phyloP scores from a whole-genome alignment of 164 flowering plant genomes.

The Tetracentron sinense region DNA sequence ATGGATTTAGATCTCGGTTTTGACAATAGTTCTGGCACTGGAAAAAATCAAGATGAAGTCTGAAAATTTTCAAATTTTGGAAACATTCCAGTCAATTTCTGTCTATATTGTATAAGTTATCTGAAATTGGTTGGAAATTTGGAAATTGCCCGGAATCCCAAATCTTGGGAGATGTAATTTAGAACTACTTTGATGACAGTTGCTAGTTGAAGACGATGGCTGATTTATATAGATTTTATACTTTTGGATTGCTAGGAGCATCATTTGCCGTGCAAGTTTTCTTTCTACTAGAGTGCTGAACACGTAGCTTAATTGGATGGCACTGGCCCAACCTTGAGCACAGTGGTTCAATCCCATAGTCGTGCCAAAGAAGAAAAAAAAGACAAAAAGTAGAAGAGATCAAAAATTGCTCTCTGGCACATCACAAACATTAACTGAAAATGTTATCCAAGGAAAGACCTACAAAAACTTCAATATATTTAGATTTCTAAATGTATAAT shows the following conservation, averaged over 20 bases:
- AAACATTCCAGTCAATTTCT: not conserved
- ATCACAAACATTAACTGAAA: not conserved
- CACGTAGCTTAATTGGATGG: not conserved
- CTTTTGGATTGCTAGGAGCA: not conserved
- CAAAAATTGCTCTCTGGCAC: not conserved
- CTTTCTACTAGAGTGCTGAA: not conserved
- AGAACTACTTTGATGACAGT: not conserved
- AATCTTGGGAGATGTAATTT: not conserved
- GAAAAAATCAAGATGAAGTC: not conserved
- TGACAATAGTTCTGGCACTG: not conserved
- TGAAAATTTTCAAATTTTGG: not conserved
- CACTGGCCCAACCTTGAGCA: not conserved
- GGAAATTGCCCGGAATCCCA: not conserved
- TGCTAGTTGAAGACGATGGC: too few relatives aligned
- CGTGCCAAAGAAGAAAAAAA: not conserved
- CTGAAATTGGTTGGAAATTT: not conserved
- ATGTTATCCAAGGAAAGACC: not conserved
- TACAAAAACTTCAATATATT: not conserved
- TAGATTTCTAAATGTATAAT: slow-evolving; percentile 10
- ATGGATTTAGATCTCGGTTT: not conserved
- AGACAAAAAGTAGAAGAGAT: too few relatives aligned
- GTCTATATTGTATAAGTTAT: not conserved
- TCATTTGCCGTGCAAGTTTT: not conserved
- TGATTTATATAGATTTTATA: too few relatives aligned
- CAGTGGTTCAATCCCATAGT: not conserved